These are phyloP conservation scores for Trichoderma sp. DNA, from an alignment of 2,329 filamentous ascomycete genomes.

Conservation along the genomic window DNA sequence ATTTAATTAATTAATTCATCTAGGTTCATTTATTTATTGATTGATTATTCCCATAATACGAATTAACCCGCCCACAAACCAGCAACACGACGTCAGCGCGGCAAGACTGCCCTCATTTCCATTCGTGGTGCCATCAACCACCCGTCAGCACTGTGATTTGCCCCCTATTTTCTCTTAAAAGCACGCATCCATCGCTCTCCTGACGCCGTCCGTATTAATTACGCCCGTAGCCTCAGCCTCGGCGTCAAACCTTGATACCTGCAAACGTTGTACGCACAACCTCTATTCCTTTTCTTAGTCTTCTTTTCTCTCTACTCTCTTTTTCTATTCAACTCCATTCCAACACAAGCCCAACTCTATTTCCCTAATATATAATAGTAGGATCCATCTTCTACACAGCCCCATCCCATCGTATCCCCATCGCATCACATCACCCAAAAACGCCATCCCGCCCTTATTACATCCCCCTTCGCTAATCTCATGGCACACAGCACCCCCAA, in stretches of 20 bases:
- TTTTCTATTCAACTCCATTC: background rate
- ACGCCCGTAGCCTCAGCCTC: too few species aligned
- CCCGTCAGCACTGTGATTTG: slow-evolving; percentile 1
- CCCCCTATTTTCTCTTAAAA: background rate
- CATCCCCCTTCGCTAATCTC: slow-evolving; percentile 3
- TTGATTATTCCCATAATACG: too few species aligned
- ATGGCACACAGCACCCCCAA: background rate
- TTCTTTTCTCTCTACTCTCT: background rate
- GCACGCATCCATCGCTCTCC: background rate
- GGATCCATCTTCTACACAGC: background rate
- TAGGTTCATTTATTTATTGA: accelerated
- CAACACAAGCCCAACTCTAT: background rate
- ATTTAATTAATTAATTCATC: background rate
- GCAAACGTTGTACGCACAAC: background rate
- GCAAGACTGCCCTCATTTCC: background rate
- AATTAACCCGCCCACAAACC: background rate
- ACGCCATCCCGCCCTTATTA: background rate
- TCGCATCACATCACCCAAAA: background rate
- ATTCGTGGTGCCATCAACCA: background rate
- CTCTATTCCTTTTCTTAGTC: background rate
- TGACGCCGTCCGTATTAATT: background rate
- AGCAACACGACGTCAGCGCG: background rate
- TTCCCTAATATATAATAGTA: background rate
- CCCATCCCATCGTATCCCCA: background rate
- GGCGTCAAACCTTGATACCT: too few species aligned